A percentile compares a stretch with the other conserved stretches of the same genome.
These are phyloP conservation scores for Penicillium thymicola DNA, from an alignment of 2,329 filamentous ascomycete genomes.

Conservation along the genomic window DNA sequence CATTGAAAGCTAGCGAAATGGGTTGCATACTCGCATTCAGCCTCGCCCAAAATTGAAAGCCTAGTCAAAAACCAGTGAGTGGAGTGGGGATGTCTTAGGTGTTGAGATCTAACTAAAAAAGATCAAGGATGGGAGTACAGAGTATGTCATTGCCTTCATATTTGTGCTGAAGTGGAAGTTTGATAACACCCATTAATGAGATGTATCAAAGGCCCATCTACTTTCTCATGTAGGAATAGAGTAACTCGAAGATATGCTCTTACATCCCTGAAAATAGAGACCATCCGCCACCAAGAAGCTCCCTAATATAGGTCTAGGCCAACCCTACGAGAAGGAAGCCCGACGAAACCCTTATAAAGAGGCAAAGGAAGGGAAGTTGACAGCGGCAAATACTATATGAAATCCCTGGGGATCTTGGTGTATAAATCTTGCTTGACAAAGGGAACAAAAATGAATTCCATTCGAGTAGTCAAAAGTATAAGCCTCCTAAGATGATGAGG, in stretches of 20 bases:
- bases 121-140: too few relatives aligned
- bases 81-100: too few relatives aligned
- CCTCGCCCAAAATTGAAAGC: neutral
- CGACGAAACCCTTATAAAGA: neutral
- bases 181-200: neutral
- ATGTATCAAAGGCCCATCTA: neutral
- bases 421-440: neutral
- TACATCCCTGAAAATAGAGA: neutral
- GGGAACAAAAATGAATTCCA: neutral
- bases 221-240: neutral
- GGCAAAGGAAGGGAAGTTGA: neutral
- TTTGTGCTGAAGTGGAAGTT: too few relatives aligned
- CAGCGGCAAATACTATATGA: too few relatives aligned
- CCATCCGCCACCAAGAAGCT: neutral
- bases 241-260: too few relatives aligned
- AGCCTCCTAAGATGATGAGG: neutral
- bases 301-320: neutral
- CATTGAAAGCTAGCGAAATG: neutral
- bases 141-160: too few relatives aligned
- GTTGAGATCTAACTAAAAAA: too few relatives aligned
- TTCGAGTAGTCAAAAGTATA: neutral
- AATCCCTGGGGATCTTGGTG: too few relatives aligned
- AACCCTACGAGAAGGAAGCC: too few relatives aligned
- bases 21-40: neutral
- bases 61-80: neutral